Evolutionary conservation across 805 yeast species (phyloP).

Genomic region (Sungouiozyma ichnusensis): DNA sequence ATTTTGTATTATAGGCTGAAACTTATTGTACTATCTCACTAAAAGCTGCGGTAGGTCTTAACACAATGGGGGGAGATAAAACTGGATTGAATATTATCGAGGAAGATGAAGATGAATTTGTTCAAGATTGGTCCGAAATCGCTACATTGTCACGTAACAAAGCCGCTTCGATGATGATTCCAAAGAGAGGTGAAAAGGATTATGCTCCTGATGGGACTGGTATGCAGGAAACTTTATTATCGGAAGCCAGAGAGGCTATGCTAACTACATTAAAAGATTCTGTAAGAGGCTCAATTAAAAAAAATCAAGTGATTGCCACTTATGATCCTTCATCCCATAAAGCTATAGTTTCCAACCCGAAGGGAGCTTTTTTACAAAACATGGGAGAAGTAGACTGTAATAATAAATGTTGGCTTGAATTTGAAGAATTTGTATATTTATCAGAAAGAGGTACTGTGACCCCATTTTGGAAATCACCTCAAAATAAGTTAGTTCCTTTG

Average conservation of each 20-base stretch:
- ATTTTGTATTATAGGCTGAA: no score
- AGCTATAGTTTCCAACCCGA: slow-evolving; percentile 39
- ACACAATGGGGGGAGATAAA: background rate
- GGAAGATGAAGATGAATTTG: slow-evolving; percentile 34
- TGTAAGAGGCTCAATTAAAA: slow-evolving; percentile 37
- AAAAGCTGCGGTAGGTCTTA: background rate
- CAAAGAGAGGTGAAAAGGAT: slow-evolving; percentile 77
- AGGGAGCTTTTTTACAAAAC: slow-evolving; percentile 64
- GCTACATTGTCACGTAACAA: slow-evolving; percentile 17
- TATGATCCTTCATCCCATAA: slow-evolving; percentile 30
- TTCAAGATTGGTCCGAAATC: slow-evolving; percentile 45
- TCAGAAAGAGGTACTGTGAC: slow-evolving; percentile 68
- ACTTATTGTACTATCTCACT: background rate
- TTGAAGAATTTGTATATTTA: slow-evolving; percentile 66
- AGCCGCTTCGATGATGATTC: slow-evolving; percentile 28
- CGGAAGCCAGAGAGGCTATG: slow-evolving; percentile 58
- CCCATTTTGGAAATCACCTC: slow-evolving; percentile 25
- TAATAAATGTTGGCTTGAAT: slow-evolving; percentile 42
- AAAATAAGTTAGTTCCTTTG: slow-evolving; percentile 32
- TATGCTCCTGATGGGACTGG: slow-evolving; percentile 71
- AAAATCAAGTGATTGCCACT: slow-evolving; percentile 43
- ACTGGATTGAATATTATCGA: slow-evolving; percentile 5
- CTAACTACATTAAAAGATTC: slow-evolving; percentile 46
- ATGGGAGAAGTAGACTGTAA: slow-evolving; percentile 51
- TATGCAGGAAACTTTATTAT: slow-evolving; percentile 38